phyloP scores from a whole-genome alignment of 2,329 filamentous ascomycete species.

The Diaporthe sp. region DNA sequence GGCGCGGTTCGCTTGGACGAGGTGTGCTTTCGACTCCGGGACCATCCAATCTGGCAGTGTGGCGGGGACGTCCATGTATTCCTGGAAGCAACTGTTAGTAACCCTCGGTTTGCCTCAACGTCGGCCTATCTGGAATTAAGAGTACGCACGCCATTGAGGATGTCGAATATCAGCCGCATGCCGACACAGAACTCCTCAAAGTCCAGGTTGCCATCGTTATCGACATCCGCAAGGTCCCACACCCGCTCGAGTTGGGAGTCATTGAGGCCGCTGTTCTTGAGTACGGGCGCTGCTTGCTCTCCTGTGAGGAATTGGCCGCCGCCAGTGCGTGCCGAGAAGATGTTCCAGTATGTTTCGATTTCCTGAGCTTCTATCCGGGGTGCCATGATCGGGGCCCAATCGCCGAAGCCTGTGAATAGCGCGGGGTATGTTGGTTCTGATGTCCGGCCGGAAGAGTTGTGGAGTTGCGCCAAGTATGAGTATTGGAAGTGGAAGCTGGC shows the following conservation, averaged over 20 bases:
- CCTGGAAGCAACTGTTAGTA: constrained; percentile 59
- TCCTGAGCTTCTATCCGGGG: constrained; percentile 71
- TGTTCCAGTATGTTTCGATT: constrained; percentile 75
- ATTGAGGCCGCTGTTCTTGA: constrained; percentile 71
- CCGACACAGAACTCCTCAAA: constrained; percentile 99
- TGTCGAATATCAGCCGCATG: constrained; percentile 97
- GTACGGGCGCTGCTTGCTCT: constrained; percentile 70
- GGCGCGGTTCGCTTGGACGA: constrained; percentile 85
- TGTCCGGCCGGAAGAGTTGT: neutral
- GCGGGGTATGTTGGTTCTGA: constrained; percentile 11
- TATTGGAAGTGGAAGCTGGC: neutral
- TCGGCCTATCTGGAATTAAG: neutral
- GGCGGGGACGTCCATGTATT: constrained; percentile 88
- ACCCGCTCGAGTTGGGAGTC: constrained; percentile 91
- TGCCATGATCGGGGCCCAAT: constrained; percentile 54
- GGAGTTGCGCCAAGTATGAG: neutral
- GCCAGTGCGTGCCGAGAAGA: constrained; percentile 69
- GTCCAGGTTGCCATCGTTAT: constrained; percentile 96
- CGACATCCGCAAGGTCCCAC: constrained; percentile 97
- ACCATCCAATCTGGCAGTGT: constrained; percentile 95
- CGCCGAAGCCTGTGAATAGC: neutral
- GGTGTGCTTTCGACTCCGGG: constrained; percentile 91
- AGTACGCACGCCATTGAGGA: constrained; percentile 89
- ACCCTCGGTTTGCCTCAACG: neutral
- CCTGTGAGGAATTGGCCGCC: constrained; percentile 69